Percentiles rank a stretch among this genome's conserved stretches.
Evolutionary conservation across 2,329 filamentous ascomycete genomes (phyloP).

Genomic region (Fusarium oxysporum): DNA sequence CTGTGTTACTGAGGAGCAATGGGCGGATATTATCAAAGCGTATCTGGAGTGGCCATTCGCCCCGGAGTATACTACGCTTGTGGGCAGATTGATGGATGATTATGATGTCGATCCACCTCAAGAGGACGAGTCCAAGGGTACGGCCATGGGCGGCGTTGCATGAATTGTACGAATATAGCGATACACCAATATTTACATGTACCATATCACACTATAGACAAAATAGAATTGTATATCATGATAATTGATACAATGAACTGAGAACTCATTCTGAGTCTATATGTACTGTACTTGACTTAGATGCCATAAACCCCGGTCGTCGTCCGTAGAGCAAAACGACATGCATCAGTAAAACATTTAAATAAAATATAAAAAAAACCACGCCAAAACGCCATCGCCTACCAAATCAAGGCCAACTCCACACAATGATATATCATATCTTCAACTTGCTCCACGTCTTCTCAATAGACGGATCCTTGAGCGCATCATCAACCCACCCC

Average conservation of each 20-base stretch:
- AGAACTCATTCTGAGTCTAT: constrained; percentile 33
- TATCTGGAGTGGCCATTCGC: constrained; percentile 76
- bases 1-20: constrained; percentile 64
- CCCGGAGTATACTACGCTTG: constrained; percentile 61
- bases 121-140: constrained; percentile 44
- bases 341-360: constrained; percentile 5
- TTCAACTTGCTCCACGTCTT: constrained; percentile 48
- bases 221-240: neutral
- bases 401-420: constrained; percentile 37
- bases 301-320: constrained; percentile 25
- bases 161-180: neutral
- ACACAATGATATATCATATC: constrained; percentile 25
- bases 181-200: constrained; percentile 1
- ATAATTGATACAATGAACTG: constrained; percentile 32
- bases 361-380: neutral
- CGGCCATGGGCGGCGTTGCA: constrained; percentile 17
- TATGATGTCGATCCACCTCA: constrained; percentile 18
- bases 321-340: constrained; percentile 23
- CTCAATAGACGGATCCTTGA: constrained; percentile 50
- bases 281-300: constrained; percentile 18
- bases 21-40: constrained; percentile 67
- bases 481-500: constrained; percentile 67
- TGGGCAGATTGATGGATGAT: constrained; percentile 56
- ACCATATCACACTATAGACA: neutral
- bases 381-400: constrained; percentile 40